phyloP scores from a whole-genome alignment of 179 eudicot species.

The Amaranthus tricolor region DNA sequence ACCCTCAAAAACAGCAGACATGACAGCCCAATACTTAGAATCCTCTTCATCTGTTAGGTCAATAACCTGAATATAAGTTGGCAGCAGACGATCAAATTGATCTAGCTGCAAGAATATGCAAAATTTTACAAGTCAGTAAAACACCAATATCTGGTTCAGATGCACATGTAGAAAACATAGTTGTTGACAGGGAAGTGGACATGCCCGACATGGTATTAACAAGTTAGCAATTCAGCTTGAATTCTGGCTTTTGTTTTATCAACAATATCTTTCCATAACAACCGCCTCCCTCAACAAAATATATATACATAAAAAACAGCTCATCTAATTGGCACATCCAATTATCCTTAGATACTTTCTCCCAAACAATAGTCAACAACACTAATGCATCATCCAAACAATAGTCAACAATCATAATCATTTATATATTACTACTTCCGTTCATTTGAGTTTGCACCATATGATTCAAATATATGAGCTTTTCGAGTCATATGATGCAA shows the following conservation, averaged over 20 bases:
- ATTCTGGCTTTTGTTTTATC: not conserved
- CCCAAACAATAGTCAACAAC: not conserved
- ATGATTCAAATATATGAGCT: too few relatives aligned
- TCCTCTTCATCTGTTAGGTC: slow-evolving; percentile 76
- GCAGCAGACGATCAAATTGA: slow-evolving; percentile 81
- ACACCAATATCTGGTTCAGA: not conserved
- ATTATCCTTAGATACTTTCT: not conserved
- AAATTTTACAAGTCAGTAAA: slow-evolving; percentile 10
- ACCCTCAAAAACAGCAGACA: slow-evolving; percentile 83
- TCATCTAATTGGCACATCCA: not conserved
- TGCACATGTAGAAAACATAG: not conserved
- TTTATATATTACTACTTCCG: not conserved
- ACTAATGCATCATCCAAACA: not conserved
- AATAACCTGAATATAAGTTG: slow-evolving; percentile 87
- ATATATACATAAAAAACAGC: not conserved
- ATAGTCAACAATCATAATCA: not conserved
- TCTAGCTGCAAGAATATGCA: slow-evolving; percentile 66
- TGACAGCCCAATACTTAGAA: slow-evolving; percentile 68
- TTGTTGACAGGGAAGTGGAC: not conserved
- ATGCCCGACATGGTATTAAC: not conserved
- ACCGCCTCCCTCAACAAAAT: not conserved
- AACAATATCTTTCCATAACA: not conserved
- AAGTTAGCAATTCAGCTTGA: not conserved
- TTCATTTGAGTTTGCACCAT: too few relatives aligned
- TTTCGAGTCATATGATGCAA: too few relatives aligned